Conservation (phyloP, 2,329 filamentous ascomycete genomes). For the Parastagonospora avenae region DNA sequence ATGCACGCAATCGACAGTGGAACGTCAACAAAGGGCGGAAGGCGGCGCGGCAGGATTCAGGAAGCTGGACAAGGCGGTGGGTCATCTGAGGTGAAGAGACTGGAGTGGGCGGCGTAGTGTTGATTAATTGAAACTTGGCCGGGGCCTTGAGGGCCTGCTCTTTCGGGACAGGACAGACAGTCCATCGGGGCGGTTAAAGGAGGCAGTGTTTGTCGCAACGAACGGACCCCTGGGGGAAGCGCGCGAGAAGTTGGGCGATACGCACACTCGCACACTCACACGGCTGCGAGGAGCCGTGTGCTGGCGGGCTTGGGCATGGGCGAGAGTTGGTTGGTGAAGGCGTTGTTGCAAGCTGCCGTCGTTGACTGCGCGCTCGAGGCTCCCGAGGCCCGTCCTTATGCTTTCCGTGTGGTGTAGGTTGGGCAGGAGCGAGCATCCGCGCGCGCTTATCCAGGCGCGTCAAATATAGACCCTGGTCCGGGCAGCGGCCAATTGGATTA, state of each 20-base stretch:
- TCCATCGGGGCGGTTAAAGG: constrained; percentile 29
- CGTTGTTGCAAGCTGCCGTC: too few species aligned
- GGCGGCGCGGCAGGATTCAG: too few species aligned
- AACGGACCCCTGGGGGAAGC: constrained; percentile 16
- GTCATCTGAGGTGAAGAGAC: constrained; percentile 5
- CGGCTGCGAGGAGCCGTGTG: too few species aligned
- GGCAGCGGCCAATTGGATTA: too few species aligned
- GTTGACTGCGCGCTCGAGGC: too few species aligned
- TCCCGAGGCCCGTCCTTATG: too few species aligned
- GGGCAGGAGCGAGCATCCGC: too few species aligned
- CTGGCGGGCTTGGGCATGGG: background rate
- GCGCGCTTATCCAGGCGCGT: too few species aligned
- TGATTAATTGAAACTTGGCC: constrained; percentile 29
- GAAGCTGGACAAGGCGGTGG: constrained; percentile 1
- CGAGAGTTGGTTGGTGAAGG: background rate
- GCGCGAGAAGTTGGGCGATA: constrained; percentile 33
- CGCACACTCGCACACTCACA: constrained; percentile 15
- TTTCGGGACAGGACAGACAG: constrained; percentile 24
- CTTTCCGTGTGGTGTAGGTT: too few species aligned
- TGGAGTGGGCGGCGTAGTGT: constrained; percentile 14
- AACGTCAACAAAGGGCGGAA: too few species aligned
- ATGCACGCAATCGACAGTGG: too few species aligned
- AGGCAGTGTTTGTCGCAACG: constrained; percentile 27
- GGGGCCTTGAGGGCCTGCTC: constrained; percentile 29
- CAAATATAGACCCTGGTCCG: too few species aligned